phyloP scores from a whole-genome alignment of 2,329 filamentous ascomycete genomes.

The Aspergillus luchuensis region DNA sequence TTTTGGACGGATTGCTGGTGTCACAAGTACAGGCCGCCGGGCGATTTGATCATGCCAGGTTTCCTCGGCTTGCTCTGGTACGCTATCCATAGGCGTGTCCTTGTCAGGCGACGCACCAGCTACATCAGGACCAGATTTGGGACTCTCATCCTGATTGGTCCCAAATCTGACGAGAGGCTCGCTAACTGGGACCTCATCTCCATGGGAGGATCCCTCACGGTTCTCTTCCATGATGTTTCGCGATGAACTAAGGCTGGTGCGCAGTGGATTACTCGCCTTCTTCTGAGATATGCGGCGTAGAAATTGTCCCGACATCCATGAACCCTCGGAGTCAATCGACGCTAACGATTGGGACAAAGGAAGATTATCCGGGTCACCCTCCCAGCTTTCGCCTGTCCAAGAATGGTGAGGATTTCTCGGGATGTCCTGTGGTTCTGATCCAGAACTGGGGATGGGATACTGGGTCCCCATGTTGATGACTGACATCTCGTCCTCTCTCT shows the following conservation, averaged over 20 bases:
- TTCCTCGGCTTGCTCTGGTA: constrained; percentile 34
- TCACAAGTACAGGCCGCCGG: constrained; percentile 66
- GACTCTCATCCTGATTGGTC: constrained; percentile 49
- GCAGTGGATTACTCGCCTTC: constrained; percentile 38
- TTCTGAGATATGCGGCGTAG: constrained; percentile 53
- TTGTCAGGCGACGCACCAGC: constrained; percentile 58
- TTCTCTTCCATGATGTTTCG: constrained; percentile 54
- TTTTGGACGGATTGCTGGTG: constrained; percentile 58
- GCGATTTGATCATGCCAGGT: constrained; percentile 56
- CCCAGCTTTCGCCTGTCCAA: constrained; percentile 46
- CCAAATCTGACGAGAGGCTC: constrained; percentile 68
- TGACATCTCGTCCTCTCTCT: constrained; percentile 14
- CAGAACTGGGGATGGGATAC: constrained; percentile 29
- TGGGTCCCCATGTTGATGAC: constrained; percentile 20
- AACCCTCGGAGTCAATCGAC: constrained; percentile 92
- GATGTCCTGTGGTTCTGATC: constrained; percentile 33
- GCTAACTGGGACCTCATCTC: constrained; percentile 70
- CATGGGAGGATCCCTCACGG: constrained; percentile 43
- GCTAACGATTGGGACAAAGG: constrained; percentile 79
- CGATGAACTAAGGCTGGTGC: constrained; percentile 41
- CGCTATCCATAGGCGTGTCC: constrained; percentile 31
- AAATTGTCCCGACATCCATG: constrained; percentile 84
- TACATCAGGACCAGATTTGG: constrained; percentile 49
- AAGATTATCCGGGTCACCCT: constrained; percentile 52
- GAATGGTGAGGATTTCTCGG: constrained; percentile 38